A percentile compares a stretch with the other conserved stretches of the same genome.
These are phyloP conservation scores for Heritiera littoralis DNA, from an alignment of 345 rosid genomes.

Conservation along the genomic window DNA sequence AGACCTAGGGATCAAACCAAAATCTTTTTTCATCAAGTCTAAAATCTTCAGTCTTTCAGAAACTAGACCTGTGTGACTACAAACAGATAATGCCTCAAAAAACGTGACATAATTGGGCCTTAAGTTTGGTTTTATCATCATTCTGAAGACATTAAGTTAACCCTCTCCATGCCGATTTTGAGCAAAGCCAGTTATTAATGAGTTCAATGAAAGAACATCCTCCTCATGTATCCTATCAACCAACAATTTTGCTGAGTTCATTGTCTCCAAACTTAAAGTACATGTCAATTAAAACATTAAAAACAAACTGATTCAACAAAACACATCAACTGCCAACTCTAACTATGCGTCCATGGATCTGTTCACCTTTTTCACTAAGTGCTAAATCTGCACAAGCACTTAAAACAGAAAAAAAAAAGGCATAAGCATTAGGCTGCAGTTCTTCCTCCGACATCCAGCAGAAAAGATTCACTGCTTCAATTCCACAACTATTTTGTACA, in stretches of 20 bases:
- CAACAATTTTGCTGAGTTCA: constrained; percentile 35
- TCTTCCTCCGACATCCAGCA: constrained; percentile 39
- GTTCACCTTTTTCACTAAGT: constrained; percentile 46
- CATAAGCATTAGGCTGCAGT: constrained; percentile 34
- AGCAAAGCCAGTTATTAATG: constrained; percentile 44
- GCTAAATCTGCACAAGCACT: no score
- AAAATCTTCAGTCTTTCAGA: constrained; percentile 36
- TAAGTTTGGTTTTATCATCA: constrained; percentile 32
- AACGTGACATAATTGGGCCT: constrained; percentile 43
- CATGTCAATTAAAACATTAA: constrained; percentile 46
- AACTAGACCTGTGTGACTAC: constrained; percentile 43
- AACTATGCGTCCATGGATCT: constrained; percentile 37
- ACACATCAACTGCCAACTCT: constrained; percentile 25
- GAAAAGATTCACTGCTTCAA: constrained; percentile 38
- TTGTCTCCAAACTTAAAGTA: constrained; percentile 49
- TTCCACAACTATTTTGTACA: constrained; percentile 34
- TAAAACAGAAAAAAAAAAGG: constrained; percentile 32
- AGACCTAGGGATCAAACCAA: constrained; percentile 25
- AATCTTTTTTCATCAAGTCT: constrained; percentile 37
- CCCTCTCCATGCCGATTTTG: constrained; percentile 43
- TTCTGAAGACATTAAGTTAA: constrained; percentile 28
- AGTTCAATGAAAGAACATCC: constrained; percentile 53
- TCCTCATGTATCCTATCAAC: constrained; percentile 37
- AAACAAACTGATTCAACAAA: constrained; percentile 27
- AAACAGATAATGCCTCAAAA: constrained; percentile 39